These are phyloP conservation scores for Limonium bicolor DNA, from an alignment of 148 eudicot genomes.

Conservation along the genomic window DNA sequence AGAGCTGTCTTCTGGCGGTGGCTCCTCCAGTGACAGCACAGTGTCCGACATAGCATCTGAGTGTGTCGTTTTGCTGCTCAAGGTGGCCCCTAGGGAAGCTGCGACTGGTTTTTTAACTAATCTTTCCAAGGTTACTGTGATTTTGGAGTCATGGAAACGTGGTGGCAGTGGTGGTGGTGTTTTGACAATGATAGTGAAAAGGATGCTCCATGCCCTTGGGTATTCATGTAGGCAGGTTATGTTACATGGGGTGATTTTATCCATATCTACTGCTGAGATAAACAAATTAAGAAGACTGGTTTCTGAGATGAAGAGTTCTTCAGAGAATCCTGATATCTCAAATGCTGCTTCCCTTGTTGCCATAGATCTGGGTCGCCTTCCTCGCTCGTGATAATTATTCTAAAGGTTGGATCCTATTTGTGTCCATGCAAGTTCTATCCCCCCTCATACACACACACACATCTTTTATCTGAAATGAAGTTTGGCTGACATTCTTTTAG, in stretches of 20 bases:
- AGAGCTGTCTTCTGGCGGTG: too few species aligned
- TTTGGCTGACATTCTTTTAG: too few species aligned
- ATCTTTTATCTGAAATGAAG: too few species aligned
- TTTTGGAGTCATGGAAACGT: slow-evolving; percentile 33
- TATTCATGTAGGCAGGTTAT: slow-evolving; percentile 59
- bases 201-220: slow-evolving; percentile 70
- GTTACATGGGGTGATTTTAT: slow-evolving; percentile 67
- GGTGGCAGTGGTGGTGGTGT: too few species aligned
- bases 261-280: slow-evolving; percentile 43
- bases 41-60: slow-evolving; percentile 69
- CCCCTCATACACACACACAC: neutral
- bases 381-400: slow-evolving; percentile 32
- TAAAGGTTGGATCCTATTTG: slow-evolving; percentile 11
- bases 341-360: slow-evolving; percentile 47
- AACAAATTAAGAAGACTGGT: slow-evolving; percentile 35
- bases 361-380: slow-evolving; percentile 57
- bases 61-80: slow-evolving; percentile 55
- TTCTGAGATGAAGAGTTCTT: slow-evolving; percentile 32
- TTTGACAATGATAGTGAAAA: slow-evolving; percentile 25
- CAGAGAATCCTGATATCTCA: slow-evolving; percentile 19
- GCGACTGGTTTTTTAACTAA: slow-evolving; percentile 61
- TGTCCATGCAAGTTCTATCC: too few species aligned
- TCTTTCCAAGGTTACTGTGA: slow-evolving; percentile 39
- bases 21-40: slow-evolving; percentile 23
- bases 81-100: slow-evolving; percentile 72